Base-by-base conservation (phyloP, 2,329 filamentous ascomycete species). In the Aureobasidium sp. region DNA sequence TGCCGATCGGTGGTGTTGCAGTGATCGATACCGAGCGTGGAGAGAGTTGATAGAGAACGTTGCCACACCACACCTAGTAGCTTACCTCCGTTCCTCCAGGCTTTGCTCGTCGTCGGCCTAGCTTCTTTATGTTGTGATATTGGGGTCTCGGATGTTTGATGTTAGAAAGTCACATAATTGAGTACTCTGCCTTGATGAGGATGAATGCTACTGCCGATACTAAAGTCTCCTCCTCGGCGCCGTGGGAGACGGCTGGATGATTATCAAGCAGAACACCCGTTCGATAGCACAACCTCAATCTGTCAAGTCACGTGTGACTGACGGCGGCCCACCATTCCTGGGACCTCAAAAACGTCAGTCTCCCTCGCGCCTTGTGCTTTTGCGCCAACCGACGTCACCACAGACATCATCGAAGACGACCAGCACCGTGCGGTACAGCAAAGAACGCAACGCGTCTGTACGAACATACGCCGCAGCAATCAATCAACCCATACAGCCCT, bases 221-320 rank as follows among this genome's bases (percentile, higher is more conserved):
- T 8, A 1, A 29, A 25, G 4, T n/a, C 27, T 9, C 29, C 4
- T 15, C 31, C 35, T 53, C 35, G 33, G 49, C 33, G 40, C 21
- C 17, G 15, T 19, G 47, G 33, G 10, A 35, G 19, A 38, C 51
- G 51, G 51, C 51, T 43, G 9, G 38, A 21, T 43, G 51, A 55
- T 55, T 55, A 55, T 42, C 51, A 55, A 55, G 51, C 51, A 55
- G 25, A 31, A 15, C 19, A 6, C 51, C 51, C 51, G 51, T 55
- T 55, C 51, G 37, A 31, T 42, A 43, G 35, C 51, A 33, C 27
- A 55, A 43, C 27, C n/a, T 23, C 23, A 2, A n/a, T 33, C 13
- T 29, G 49, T 53, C 17, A 42, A 33, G n/a, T 55, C 51, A 55
- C 51, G 51, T 55, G 51, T 7, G 5, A 23, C 25, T 8, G 15